Evolutionary conservation across 495 filamentous ascomycete genomes (phyloP), one percentile per base, ranked within the genome.

Genomic region (Daldinia decipiens): DNA sequence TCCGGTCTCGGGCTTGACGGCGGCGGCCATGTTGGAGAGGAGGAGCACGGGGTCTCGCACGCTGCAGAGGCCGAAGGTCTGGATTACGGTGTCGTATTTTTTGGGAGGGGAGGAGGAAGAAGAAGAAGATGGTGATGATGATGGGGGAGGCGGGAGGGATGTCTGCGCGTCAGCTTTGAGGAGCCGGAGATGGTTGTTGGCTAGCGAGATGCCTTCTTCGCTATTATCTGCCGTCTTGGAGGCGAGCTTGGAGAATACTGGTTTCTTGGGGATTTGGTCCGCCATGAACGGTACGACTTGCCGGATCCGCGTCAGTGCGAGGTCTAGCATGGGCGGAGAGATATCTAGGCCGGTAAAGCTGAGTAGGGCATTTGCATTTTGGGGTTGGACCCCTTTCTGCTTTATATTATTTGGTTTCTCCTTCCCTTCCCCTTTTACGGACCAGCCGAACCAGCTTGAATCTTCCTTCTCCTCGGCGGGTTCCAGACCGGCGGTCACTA

Each of bases 51-150:
- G 96, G 69, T 92, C 88, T 4, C 83, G 81, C 50, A 94, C 94
- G 54, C 91, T 95, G 82, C 95, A 99, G 5, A 98, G 80, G 1
- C 94, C 94, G 88, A 98, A 97, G 13, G 93, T 96, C 78, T 98
- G 93, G 52, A 99, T 76, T 36, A 98, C 83, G 1, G 92, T 97
- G 80, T 98, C 93, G 79, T 91, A 99, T 72, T 83, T 84, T 40
- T 65, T 64, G 59, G 67, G 31, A 69, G 53, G 43, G 64, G 70
- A 19, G 2, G 73, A 43, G 0, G 67, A 56, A 1, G 64, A 47
- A 0, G 80, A 80, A 13, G 82, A 70, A 0, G 65, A 31, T 12
- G 58, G 17, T 11, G 72, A 3, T 34, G 31, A 34, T 34, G 31
- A 3, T 34, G 32, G 53, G 4, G 67, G 62, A 2, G 65, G 50